Base-by-base conservation (phyloP, 768 basidiomycete species). In the Phaeolepiota aurea region DNA sequence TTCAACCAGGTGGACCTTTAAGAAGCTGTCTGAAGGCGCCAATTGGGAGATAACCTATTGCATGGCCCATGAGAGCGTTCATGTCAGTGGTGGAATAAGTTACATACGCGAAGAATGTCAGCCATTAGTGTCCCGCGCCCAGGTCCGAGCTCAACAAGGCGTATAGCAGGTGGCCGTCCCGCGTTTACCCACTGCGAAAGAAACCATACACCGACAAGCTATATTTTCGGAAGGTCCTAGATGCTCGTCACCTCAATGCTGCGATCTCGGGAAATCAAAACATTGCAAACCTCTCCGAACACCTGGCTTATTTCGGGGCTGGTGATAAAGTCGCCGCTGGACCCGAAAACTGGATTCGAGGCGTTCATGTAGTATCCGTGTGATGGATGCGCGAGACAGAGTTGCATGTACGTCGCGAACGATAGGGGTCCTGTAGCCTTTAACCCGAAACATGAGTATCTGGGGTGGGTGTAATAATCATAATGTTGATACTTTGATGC, bases 241-340 rank as follows among this genome's bases (percentile, higher is more conserved):
- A 46, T 46, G 63, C 55, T 74, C 61, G 61, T 72, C 62, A 68
- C 58, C 65, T 53, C 46, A 43, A 38, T 41, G 41, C 45, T 42
- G 47, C 41, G 32, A 15, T 23, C 4, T n/a, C n/a, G n/a, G n/a
- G n/a, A n/a, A n/a, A n/a, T n/a, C n/a, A n/a, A n/a, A n/a, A n/a
- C n/a, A 38, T 32, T 12, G 58, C 76, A 48, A 55, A 92, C 94
- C 79, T 99, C 94, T 44, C 96, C 96, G 56, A 98, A 98, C 0
- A 88, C 77, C 57, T 97, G 92, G 51, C 79, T 87, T 40, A 99
- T 97, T 59, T 99, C 96, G 1, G 94, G 96, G 50, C 87, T 91
- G 9, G 96, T 99, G 15, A 87, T 84, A 54, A 98, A 99, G 65
- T 99, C 96, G 3, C 96, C 96, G 31, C 71, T 68, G 0, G 76